A percentile compares a stretch with the other conserved stretches of the same genome.
phyloP scores from a whole-genome alignment of 345 rosid genomes.

The Fremontodendron californicum region DNA sequence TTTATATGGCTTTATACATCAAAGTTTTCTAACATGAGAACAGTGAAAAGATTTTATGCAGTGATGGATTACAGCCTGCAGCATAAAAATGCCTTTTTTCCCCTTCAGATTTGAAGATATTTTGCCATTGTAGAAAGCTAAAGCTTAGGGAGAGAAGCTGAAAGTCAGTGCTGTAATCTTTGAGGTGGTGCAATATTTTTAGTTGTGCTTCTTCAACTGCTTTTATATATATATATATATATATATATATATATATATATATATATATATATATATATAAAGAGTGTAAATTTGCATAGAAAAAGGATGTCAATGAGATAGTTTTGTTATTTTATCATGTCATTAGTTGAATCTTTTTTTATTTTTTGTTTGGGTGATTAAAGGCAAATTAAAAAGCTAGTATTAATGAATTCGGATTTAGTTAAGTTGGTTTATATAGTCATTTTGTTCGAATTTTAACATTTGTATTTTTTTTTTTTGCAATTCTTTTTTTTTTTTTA shows the following conservation, averaged over 20 bases:
- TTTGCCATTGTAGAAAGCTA: neutral
- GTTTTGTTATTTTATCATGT: neutral
- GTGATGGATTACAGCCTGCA: conserved; percentile 10
- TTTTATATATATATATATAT: too few relatives aligned
- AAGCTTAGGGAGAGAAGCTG: neutral
- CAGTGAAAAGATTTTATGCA: conserved; percentile 13
- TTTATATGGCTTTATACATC: conserved; percentile 28
- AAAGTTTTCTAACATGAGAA: conserved; percentile 9
- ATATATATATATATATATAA: too few relatives aligned
- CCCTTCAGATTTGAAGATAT: too few relatives aligned
- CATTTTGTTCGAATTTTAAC: too few relatives aligned
- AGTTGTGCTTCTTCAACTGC: neutral
- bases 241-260: too few relatives aligned
- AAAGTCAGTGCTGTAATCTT: neutral
- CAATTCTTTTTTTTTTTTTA: too few relatives aligned
- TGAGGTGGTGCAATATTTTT: neutral
- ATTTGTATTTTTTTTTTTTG: too few relatives aligned
- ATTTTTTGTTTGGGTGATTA: neutral
- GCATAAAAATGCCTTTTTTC: neutral
- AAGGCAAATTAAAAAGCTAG: too few relatives aligned
- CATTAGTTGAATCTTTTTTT: neutral
- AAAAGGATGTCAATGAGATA: conserved; percentile 17
- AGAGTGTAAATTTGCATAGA: conserved; percentile 28
- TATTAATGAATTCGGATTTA: too few relatives aligned
- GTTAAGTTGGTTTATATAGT: too few relatives aligned